phyloP scores from a whole-genome alignment of 2,329 filamentous ascomycete genomes.

The Talaromyces marneffei region DNA sequence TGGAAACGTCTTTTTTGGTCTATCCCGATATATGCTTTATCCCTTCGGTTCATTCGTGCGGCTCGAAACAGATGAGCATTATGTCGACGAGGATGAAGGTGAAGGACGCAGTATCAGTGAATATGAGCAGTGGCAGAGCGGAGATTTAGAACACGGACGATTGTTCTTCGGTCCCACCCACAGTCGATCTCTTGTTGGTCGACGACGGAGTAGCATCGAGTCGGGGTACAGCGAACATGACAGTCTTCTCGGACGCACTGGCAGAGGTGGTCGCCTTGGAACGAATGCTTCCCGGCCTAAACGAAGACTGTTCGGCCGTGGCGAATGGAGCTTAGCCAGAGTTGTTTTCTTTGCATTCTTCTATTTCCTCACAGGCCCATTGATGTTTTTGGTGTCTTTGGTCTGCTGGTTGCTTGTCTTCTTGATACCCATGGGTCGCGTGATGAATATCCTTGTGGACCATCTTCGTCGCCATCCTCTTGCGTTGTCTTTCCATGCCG shows the following conservation, averaged over 20 bases:
- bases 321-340: slow-evolving; percentile 89
- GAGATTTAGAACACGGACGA: slow-evolving; percentile 89
- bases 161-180: slow-evolving; percentile 86
- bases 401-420: slow-evolving; percentile 97
- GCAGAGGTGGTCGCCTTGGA: slow-evolving; percentile 46
- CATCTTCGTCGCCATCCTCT: slow-evolving; percentile 89
- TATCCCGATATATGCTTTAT: slow-evolving; percentile 84
- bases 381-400: slow-evolving; percentile 75
- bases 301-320: slow-evolving; percentile 84
- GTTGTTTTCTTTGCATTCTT: slow-evolving; percentile 97
- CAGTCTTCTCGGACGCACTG: slow-evolving; percentile 69
- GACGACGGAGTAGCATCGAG: slow-evolving; percentile 81
- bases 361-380: slow-evolving; percentile 83
- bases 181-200: slow-evolving; percentile 74
- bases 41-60: slow-evolving; percentile 96
- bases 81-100: slow-evolving; percentile 87
- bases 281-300: slow-evolving; percentile 53
- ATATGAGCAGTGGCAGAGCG: slow-evolving; percentile 98
- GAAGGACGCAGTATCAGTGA: slow-evolving; percentile 96
- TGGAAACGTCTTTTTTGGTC: slow-evolving; percentile 73
- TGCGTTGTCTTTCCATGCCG: slow-evolving; percentile 86
- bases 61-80: slow-evolving; percentile 87
- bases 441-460: slow-evolving; percentile 81
- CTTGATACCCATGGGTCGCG: slow-evolving; percentile 97
- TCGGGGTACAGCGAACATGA: slow-evolving; percentile 77